Base-by-base conservation (phyloP, 2,329 filamentous ascomycete genomes). In the Neocatenulostroma microsporum region DNA sequence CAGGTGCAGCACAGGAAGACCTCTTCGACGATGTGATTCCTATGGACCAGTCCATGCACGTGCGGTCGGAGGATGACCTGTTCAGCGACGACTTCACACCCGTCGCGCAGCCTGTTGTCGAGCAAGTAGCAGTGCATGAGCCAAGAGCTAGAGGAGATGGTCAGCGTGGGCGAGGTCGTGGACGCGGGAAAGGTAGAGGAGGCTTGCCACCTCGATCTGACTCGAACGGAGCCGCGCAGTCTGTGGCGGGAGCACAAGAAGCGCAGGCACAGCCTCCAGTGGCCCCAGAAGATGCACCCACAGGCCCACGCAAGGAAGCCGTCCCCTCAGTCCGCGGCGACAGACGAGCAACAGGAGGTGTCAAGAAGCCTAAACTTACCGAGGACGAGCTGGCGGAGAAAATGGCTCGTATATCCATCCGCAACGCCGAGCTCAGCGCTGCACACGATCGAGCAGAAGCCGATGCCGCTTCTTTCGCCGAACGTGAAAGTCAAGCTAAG, bases 361-460 rank as follows among this genome's bases (percentile, higher is more conserved):
- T 51, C 21, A 40, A 41, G 21, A 60, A 75, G 57, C 71, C 73
- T 3, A 79, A 78, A 58, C 68, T 82, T 29, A 81, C 76, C 2
- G 78, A 82, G 51, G 73, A 70, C 45, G 72, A 82, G 55, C 67
- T 83, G 6, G 69, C 67, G 3, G 72, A 70, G 30, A 74, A 75
- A 42, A 72, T 83, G 41, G 74, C 72, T 5, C 66, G 68, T 21
- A 80, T 80, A 49, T 70, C 70, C 44, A 67, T 78, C 46, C 73
- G 78, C 39, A 80, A 79, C 36, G 72, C 71, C 5, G 68, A 72
- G 33, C 66, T 75, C 11, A 67, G 69, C 7, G 76, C 73, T 7
- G 74, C 75, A 0, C 76, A 82, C 51, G 73, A 72, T 1, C 69
- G 76, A 18, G 76, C 77, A n/a, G 74, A 82, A 61, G 76, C 76